Percentiles rank a stretch among this genome's conserved stretches.
Conservation (phyloP, 768 basidiomycete genomes). For the Russula sp. region DNA sequence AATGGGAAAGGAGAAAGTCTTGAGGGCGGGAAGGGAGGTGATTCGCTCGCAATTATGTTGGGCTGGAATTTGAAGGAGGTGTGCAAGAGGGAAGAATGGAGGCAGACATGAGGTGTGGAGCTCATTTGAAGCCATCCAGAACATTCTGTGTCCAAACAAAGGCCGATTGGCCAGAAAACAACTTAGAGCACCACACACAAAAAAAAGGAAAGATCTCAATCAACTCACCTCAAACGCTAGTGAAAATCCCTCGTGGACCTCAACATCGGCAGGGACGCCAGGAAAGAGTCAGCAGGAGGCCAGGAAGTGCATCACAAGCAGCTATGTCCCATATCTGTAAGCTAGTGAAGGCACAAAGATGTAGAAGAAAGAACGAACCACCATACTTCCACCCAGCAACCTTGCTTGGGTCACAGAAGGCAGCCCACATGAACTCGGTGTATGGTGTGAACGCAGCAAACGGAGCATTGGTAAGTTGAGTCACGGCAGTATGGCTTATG, state of each 20-base stretch:
- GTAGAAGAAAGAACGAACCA: slow-evolving; percentile 25
- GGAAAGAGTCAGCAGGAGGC: slow-evolving; percentile 32
- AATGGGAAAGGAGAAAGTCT: too few species aligned
- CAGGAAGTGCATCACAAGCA: slow-evolving; percentile 36
- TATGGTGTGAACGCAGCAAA: slow-evolving; percentile 37
- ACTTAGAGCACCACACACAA: too few species aligned
- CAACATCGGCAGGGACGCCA: neutral
- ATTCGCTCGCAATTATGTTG: too few species aligned
- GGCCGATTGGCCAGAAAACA: too few species aligned
- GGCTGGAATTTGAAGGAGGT: too few species aligned
- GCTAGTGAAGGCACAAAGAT: neutral
- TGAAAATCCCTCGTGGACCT: slow-evolving; percentile 14
- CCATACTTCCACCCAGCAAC: slow-evolving; percentile 40
- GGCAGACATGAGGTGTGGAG: too few species aligned
- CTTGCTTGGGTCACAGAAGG: slow-evolving; percentile 40
- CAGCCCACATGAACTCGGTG: slow-evolving; percentile 47
- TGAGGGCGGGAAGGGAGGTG: too few species aligned
- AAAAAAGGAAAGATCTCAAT: too few species aligned
- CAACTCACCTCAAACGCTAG: too few species aligned
- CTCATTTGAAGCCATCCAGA: too few species aligned
- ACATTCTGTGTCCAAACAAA: too few species aligned
- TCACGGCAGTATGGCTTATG: slow-evolving; percentile 13
- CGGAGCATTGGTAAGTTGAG: slow-evolving; percentile 27
- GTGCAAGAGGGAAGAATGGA: too few species aligned
- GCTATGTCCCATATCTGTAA: slow-evolving; percentile 23